Percentiles rank a stretch among this genome's conserved stretches.
phyloP scores from a whole-genome alignment of 2,329 filamentous ascomycete species.

The Gaeumannomyces sp. region DNA sequence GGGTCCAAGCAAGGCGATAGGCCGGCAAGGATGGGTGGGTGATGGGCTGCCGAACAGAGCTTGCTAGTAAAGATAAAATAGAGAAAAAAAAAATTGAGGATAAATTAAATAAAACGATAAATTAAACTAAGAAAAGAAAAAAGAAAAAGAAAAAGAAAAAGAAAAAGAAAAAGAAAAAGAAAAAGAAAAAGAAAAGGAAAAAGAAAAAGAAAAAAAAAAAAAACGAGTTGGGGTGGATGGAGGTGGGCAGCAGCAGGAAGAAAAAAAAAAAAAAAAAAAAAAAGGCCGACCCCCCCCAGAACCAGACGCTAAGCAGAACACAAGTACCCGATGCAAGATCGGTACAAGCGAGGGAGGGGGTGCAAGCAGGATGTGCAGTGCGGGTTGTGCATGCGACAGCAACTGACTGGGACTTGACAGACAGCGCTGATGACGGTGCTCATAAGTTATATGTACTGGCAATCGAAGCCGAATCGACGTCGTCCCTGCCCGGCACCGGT shows the following conservation, averaged over 20 bases:
- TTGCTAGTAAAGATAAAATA: not conserved
- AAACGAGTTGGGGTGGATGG: not conserved
- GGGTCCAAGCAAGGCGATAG: conserved; percentile 1
- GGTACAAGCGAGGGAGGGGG: conserved; percentile 1
- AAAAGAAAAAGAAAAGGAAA: not conserved
- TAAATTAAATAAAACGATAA: not conserved
- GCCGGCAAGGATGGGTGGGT: not conserved
- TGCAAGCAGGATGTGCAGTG: conserved; percentile 3
- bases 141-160: conserved; percentile 4
- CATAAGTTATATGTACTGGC: not conserved
- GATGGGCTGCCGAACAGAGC: not conserved
- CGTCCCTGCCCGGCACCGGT: conserved; percentile 2
- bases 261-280: not conserved
- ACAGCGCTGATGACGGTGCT: not conserved
- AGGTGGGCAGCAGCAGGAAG: not conserved
- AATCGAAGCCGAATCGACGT: conserved; percentile 11
- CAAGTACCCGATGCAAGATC: conserved; percentile 1
- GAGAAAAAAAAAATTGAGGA: not conserved
- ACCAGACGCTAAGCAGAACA: not conserved
- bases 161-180: not conserved
- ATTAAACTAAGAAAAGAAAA: not conserved
- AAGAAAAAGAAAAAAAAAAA: not conserved
- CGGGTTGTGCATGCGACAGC: not conserved
- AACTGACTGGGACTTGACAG: not conserved
- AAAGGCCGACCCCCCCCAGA: not conserved